Evolutionary conservation across 2,329 filamentous ascomycete species (phyloP).

Genomic region (Colletotrichum somersetense): DNA sequence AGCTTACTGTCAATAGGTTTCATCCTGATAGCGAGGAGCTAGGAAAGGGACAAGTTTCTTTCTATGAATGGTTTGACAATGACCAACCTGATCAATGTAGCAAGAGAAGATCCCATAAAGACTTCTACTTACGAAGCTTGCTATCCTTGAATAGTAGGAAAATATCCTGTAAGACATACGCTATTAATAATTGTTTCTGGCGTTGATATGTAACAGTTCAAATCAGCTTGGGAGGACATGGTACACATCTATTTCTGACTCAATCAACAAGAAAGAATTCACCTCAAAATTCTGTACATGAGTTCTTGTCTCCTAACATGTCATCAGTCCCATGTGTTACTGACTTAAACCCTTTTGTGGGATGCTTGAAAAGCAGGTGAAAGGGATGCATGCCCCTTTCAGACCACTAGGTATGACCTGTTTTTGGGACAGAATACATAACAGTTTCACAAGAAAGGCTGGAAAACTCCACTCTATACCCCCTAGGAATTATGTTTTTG

Average conservation of each 20-base stretch:
- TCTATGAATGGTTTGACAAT: background rate
- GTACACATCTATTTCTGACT: rapidly evolving
- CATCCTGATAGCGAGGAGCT: background rate
- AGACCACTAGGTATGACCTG: background rate
- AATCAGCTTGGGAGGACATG: rapidly evolving
- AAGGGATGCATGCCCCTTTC: background rate
- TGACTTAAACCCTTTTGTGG: background rate
- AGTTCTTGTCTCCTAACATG: background rate
- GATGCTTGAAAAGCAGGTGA: background rate
- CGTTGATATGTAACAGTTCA: background rate
- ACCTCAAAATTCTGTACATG: background rate
- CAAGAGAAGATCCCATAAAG: background rate
- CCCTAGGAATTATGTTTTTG: background rate
- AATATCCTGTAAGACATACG: background rate
- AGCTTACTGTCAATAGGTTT: background rate
- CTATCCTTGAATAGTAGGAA: background rate
- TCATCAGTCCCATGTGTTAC: background rate
- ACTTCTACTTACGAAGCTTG: too few species aligned
- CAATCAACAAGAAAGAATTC: background rate
- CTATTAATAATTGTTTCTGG: background rate
- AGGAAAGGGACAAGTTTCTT: background rate
- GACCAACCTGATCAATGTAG: rapidly evolving
- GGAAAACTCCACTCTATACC: background rate
- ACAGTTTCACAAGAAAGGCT: background rate
- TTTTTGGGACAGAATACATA: background rate